Base-by-base conservation (phyloP, 139 green algal genomes). In the Micromonas pusilla region DNA sequence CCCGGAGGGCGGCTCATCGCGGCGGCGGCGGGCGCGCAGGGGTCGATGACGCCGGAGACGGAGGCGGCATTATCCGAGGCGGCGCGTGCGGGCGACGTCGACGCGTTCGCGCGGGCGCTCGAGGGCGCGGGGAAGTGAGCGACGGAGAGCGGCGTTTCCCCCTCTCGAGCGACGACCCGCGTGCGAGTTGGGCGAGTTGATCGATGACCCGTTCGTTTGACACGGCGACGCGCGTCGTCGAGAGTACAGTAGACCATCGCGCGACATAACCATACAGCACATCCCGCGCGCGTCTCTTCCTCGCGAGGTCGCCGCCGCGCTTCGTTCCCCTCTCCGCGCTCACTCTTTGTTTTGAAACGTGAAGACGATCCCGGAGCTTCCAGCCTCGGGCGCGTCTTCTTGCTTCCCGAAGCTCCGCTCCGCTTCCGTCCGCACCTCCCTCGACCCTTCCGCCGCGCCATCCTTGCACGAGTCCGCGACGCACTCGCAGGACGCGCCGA, bases 401-500 rank as follows among this genome's bases (percentile, higher is more conserved):
- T 57, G 45, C 45, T 57, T 57, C 45, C 45, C 45, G 45, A 57
- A 57, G 45, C 9, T 23, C 45, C 45, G 9, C 45, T 57, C 45
- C 9, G 45, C 45, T 16, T 57, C 45, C 9, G 45, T 57, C 9
- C 45, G 45, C 45, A 57, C 45, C 45, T 57, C 45, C 9, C 45
- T 9, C 45, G 45, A 9, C 9, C 45, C 45, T 16, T 57, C 45
- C n/a, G n/a, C n/a, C 45, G 45, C 45, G 45, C 45, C 45, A 9
- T 57, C 45, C 45, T 57, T 57, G 45, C 45, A 57, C 45, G 45
- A 57, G 9, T 70, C 63, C 4, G 70, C 4, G 26, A 78, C 72
- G 57, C 72, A 78, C 72, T 70, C 72, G 72, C 72, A 78, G 26
- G 32, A 54, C 57, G 72, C 72, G 1, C 72, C 72, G 21, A 68